These are phyloP conservation scores for Pythium brachiatum DNA, from an alignment of 352 stramenopile genomes.

Conservation along the genomic window DNA sequence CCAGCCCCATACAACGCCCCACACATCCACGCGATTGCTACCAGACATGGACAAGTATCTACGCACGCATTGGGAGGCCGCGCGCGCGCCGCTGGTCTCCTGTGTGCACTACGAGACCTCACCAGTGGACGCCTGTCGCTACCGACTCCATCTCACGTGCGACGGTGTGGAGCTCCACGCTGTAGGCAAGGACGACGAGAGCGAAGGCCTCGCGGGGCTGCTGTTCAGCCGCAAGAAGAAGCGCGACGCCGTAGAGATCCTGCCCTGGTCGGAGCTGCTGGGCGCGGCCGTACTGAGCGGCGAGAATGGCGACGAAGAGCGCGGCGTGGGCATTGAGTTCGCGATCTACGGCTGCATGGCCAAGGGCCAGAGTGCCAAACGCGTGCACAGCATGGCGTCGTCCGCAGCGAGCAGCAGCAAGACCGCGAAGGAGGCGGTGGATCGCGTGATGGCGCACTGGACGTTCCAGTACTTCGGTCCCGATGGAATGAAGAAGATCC, in stretches of 20 bases:
- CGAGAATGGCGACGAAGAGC: slow-evolving; percentile 1
- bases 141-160: slow-evolving; percentile 30
- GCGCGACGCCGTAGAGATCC: slow-evolving; percentile 27
- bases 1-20: not conserved
- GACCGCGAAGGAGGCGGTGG: slow-evolving; percentile 14
- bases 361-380: slow-evolving; percentile 16
- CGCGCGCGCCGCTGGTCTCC: slow-evolving; percentile 19
- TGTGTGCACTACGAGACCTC: slow-evolving; percentile 21
- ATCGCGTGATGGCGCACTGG: slow-evolving; percentile 42
- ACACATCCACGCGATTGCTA: too few relatives aligned
- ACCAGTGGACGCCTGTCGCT: slow-evolving; percentile 7
- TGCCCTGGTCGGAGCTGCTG: slow-evolving; percentile 46
- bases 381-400: slow-evolving; percentile 18
- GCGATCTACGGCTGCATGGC: slow-evolving; percentile 26
- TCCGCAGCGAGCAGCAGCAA: slow-evolving; percentile 11
- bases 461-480: slow-evolving; percentile 38
- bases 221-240: slow-evolving; percentile 28
- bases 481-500: slow-evolving; percentile 29
- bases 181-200: not conserved
- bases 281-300: slow-evolving; percentile 34
- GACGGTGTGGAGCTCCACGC: slow-evolving; percentile 39
- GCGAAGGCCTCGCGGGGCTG: not conserved
- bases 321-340: slow-evolving; percentile 10
- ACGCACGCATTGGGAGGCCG: slow-evolving; percentile 18
- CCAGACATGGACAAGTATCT: slow-evolving; percentile 22